These are phyloP conservation scores for Chaetoceros muelleri DNA, from an alignment of 108 stramenopile genomes.

Conservation along the genomic window DNA sequence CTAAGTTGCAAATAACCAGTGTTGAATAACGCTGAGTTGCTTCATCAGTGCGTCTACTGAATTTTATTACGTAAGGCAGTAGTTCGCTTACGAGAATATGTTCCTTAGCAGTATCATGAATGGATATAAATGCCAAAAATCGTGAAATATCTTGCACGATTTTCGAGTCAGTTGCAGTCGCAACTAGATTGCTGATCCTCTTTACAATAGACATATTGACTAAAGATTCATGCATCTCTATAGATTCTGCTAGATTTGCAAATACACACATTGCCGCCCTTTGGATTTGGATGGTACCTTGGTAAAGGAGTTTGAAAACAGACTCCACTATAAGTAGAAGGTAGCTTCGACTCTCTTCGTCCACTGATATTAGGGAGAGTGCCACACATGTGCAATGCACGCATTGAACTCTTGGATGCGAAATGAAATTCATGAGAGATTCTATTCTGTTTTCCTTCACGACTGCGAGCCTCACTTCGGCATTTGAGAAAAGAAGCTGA, in stretches of 20 bases:
- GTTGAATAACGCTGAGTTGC: slow-evolving; percentile 72
- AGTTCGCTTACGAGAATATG: slow-evolving; percentile 37
- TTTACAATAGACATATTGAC: slow-evolving; percentile 21
- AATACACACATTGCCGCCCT: neutral
- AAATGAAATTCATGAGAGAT: neutral
- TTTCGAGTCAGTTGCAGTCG: slow-evolving; percentile 50
- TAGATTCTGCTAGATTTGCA: neutral
- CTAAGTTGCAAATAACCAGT: slow-evolving; percentile 62
- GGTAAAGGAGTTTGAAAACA: neutral
- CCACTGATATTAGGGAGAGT: neutral
- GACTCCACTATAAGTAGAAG: neutral
- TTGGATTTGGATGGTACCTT: too few species aligned
- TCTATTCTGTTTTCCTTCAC: neutral
- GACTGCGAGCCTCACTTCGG: neutral
- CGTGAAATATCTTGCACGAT: slow-evolving; percentile 70
- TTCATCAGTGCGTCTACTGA: slow-evolving; percentile 66
- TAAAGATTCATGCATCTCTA: neutral
- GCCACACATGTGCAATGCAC: too few species aligned
- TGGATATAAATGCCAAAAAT: slow-evolving; percentile 47
- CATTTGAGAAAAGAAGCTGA: neutral
- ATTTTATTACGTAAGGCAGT: slow-evolving; percentile 47
- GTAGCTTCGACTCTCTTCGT: neutral
- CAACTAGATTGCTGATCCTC: slow-evolving; percentile 55
- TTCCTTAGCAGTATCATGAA: slow-evolving; percentile 35
- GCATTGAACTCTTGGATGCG: neutral